phyloP scores from a whole-genome alignment of 1,284 basidiomycete genomes.

The Prillingera fragicola region DNA sequence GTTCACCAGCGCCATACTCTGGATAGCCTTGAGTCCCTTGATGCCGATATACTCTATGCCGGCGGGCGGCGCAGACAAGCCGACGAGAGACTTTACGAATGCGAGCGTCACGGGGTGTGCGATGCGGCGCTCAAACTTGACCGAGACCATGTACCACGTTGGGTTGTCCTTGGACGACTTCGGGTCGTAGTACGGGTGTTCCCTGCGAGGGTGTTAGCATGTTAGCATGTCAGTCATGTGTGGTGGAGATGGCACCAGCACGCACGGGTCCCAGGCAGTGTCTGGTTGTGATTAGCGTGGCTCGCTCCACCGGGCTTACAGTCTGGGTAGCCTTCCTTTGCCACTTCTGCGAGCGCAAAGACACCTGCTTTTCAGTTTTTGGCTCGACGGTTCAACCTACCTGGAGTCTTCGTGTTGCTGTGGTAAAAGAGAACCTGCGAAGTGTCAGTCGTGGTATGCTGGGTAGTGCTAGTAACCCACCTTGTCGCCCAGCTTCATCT shows the following conservation, averaged over 20 bases:
- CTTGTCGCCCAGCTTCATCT: conserved; percentile 77
- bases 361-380: conserved; percentile 55
- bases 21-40: conserved; percentile 54
- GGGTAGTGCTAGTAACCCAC: too few species aligned
- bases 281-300: conserved; percentile 51
- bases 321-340: conserved; percentile 81
- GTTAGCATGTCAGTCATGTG: conserved; percentile 2
- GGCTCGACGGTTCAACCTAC: conserved; percentile 46
- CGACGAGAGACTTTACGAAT: conserved; percentile 63
- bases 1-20: conserved; percentile 73
- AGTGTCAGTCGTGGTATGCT: too few species aligned
- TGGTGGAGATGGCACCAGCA: not conserved
- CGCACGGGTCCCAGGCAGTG: conserved; percentile 80
- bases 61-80: conserved; percentile 48
- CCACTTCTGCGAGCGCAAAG: conserved; percentile 74
- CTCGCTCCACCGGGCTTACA: conserved; percentile 56
- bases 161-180: conserved; percentile 72
- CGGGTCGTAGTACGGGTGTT: conserved; percentile 83
- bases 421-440: conserved; percentile 69
- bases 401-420: conserved; percentile 84
- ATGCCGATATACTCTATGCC: conserved; percentile 61
- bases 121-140: conserved; percentile 64
- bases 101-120: conserved; percentile 71
- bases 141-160: conserved; percentile 85
- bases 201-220: conserved; percentile 39